Evolutionary conservation across 116 monocot species (phyloP), one percentile per base, ranked within the genome.

Genomic region (Cymodocea nodosa): DNA sequence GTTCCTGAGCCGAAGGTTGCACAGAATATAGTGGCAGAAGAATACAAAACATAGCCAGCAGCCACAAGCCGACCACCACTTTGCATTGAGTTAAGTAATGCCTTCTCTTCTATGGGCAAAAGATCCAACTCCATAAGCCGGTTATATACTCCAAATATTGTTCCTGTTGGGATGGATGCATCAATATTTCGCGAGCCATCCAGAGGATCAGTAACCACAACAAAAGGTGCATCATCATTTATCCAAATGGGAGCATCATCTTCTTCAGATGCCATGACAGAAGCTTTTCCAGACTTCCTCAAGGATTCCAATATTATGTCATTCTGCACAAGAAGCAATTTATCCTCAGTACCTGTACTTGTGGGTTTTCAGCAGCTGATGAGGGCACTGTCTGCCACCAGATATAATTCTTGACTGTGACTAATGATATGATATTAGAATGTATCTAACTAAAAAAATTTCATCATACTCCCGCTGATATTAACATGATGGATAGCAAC

Each of bases 101-200:
- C 95, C 63, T 83, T 97, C 68, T 97, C 91, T 73, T 85, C 83
- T 2, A 59, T 40, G 7, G 90, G 87, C 15, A 97, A 72, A 74
- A 87, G 79, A 71, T 97, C 95, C 34, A 85, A 50, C 70, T 90
- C 90, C 51, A 6, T 60, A 62, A 97, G 87, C 53, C 90, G 83
- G 22, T 78, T 81, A 65, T 97, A 97, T 56, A 97, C 68, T 16
- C 95, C 95, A 73, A 97, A 90, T 68, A 97, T 97, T 40, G 90
- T 97, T 70, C 95, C 90, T 63, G 95, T 97, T 13, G 95, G 95
- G 60, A 97, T 97, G 14, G 95, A 97, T 4, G 82, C 95, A 66
- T 90, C 95, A 51, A 97, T 97, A 68, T 90, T 97, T 62, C 95
- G 78, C 72, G 95, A 97, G 59, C 95, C 95, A 75, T 97, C 95